phyloP scores from a whole-genome alignment of 169 alveolate genomes.

The Eimeria falciformis region DNA sequence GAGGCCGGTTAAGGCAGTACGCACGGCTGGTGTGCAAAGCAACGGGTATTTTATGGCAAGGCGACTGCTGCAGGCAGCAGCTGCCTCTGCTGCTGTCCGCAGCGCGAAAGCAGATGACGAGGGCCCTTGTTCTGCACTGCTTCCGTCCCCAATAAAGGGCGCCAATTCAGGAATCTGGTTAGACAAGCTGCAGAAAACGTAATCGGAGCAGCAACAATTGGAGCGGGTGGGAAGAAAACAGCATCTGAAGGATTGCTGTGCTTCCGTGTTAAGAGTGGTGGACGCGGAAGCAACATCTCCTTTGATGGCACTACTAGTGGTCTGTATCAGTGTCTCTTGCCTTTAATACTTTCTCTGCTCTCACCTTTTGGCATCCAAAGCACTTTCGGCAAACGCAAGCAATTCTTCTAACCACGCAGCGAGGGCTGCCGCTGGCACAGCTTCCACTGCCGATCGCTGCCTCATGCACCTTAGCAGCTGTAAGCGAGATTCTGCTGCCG shows the following conservation, averaged over 20 bases:
- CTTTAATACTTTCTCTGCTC: not conserved
- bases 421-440: conserved; percentile 29
- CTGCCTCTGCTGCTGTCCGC: conserved; percentile 71
- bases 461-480: conserved; percentile 24
- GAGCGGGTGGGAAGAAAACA: too few relatives aligned
- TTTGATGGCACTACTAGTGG: too few relatives aligned
- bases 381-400: conserved; percentile 1
- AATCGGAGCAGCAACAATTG: not conserved
- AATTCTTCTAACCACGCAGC: conserved; percentile 59
- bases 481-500: not conserved
- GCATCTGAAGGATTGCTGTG: too few relatives aligned
- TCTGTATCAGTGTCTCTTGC: too few relatives aligned
- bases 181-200: conserved; percentile 8
- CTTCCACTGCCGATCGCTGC: conserved; percentile 19
- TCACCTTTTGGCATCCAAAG: conserved; percentile 34
- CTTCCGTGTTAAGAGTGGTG: too few relatives aligned
- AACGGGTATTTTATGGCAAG: conserved; percentile 47
- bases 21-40: conserved; percentile 36
- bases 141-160: conserved; percentile 43
- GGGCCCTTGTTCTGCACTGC: not conserved
- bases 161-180: conserved; percentile 46
- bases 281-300: too few relatives aligned
- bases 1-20: conserved; percentile 52
- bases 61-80: conserved; percentile 70
- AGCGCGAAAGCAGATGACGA: conserved; percentile 18